Conservation (phyloP, 2,329 filamentous ascomycete species). For the Sporothrix inflata region DNA sequence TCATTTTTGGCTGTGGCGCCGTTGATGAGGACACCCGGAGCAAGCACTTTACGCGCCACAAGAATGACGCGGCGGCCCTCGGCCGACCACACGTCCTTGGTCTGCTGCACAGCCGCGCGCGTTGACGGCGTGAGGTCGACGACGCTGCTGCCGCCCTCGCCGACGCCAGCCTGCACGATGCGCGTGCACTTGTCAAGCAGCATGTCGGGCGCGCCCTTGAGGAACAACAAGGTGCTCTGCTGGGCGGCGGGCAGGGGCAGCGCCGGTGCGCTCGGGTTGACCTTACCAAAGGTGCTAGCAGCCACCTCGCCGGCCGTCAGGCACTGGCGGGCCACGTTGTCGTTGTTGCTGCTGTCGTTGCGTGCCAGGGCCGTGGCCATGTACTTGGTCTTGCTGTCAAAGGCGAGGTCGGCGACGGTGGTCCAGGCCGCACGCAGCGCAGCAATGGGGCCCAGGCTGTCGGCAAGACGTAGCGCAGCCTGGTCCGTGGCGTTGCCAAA, state of each 20-base stretch:
- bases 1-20: constrained; percentile 44
- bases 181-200: constrained; percentile 65
- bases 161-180: constrained; percentile 48
- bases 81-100: constrained; percentile 70
- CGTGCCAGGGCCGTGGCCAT: constrained; percentile 67
- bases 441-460: constrained; percentile 62
- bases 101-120: constrained; percentile 53
- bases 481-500: constrained; percentile 78
- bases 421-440: constrained; percentile 66
- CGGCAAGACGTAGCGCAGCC: constrained; percentile 72
- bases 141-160: constrained; percentile 48
- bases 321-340: neutral
- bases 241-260: neutral
- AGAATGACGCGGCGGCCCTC: constrained; percentile 70
- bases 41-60: constrained; percentile 62
- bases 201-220: constrained; percentile 78
- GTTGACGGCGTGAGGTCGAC: constrained; percentile 52
- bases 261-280: neutral
- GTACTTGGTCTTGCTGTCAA: constrained; percentile 84
- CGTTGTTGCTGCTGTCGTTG: constrained; percentile 35
- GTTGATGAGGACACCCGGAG: constrained; percentile 44
- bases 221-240: constrained; percentile 58
- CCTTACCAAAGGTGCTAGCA: neutral
- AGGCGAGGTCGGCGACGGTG: constrained; percentile 68
- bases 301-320: neutral